phyloP scores from a whole-genome alignment of 768 basidiomycete species.

The Fomitopsis serialis region DNA sequence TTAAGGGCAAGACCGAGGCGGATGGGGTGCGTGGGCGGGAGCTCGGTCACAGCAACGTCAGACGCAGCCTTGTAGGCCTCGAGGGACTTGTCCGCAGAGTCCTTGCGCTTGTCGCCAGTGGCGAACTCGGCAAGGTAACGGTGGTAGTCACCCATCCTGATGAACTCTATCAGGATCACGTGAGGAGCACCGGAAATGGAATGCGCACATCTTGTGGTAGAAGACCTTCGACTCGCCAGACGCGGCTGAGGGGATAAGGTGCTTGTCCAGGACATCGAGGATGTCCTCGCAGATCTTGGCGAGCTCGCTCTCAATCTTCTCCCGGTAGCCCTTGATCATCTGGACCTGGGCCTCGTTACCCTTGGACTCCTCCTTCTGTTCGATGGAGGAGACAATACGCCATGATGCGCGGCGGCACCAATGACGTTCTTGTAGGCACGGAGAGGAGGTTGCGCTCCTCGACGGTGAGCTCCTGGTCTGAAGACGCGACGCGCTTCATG shows the following conservation, averaged over 20 bases:
- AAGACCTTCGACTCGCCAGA: conserved; percentile 98
- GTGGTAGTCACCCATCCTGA: conserved; percentile 99
- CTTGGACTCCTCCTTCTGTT: conserved; percentile 99
- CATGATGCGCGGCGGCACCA: conserved; percentile 97
- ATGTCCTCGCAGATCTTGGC: conserved; percentile 99
- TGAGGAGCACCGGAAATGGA: conserved; percentile 14
- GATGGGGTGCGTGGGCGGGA: conserved; percentile 95
- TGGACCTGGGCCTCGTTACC: conserved; percentile 93
- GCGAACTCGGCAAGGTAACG: conserved; percentile 99
- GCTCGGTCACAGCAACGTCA: conserved; percentile 92
- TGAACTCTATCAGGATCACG: conserved; percentile 6
- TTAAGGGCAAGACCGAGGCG: conserved; percentile 97
- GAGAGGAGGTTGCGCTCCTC: conserved; percentile 98
- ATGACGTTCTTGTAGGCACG: conserved; percentile 99
- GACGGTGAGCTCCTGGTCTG: conserved; percentile 96
- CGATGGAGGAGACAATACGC: conserved; percentile 97
- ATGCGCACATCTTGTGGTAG: conserved; percentile 95
- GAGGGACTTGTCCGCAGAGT: conserved; percentile 94
- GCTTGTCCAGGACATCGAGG: conserved; percentile 94
- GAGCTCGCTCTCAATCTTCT: conserved; percentile 96
- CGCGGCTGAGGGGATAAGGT: conserved; percentile 94
- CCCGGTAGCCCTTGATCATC: conserved; percentile 97
- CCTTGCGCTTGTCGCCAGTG: conserved; percentile 95
- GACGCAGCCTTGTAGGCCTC: conserved; percentile 98
- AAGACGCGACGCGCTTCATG: conserved; percentile 98